phyloP scores from a whole-genome alignment of 2,329 filamentous ascomycete genomes.

The Fonsecaea erecta region DNA sequence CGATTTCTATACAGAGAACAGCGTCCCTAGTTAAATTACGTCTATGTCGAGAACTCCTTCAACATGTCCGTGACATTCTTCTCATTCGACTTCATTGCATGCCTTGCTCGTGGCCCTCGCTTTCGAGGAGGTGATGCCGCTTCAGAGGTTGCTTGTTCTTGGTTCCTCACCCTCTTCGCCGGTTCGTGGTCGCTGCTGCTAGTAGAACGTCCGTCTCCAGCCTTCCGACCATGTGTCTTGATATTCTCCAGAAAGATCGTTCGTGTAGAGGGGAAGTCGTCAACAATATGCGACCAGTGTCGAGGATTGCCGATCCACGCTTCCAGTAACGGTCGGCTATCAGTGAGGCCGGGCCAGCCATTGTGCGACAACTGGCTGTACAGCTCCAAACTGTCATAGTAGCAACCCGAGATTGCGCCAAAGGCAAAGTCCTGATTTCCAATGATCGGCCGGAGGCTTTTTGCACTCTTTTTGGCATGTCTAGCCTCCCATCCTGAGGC shows the following conservation, averaged over 20 bases:
- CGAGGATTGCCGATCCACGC: slow-evolving; percentile 34
- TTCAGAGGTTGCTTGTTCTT: slow-evolving; percentile 17
- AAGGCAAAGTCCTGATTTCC: slow-evolving; percentile 36
- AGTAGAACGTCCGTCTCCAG: neutral
- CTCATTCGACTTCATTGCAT: slow-evolving; percentile 14
- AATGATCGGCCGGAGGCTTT: slow-evolving; percentile 42
- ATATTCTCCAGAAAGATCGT: slow-evolving; percentile 38
- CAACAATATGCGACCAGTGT: slow-evolving; percentile 37
- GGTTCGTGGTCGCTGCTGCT: slow-evolving; percentile 17
- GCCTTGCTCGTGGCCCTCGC: slow-evolving; percentile 14
- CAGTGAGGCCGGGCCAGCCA: slow-evolving; percentile 18
- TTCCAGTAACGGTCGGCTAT: slow-evolving; percentile 33
- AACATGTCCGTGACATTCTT: slow-evolving; percentile 24
- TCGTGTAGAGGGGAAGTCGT: slow-evolving; percentile 38
- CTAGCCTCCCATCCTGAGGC: slow-evolving; percentile 41
- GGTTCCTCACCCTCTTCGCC: slow-evolving; percentile 26
- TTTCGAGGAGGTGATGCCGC: slow-evolving; percentile 28
- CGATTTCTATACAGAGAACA: neutral
- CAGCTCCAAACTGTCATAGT: slow-evolving; percentile 31
- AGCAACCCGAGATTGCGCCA: slow-evolving; percentile 34
- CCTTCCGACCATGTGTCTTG: slow-evolving; percentile 16
- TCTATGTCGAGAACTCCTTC: slow-evolving; percentile 20
- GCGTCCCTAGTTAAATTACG: neutral
- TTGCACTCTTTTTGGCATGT: slow-evolving; percentile 37
- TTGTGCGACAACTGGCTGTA: slow-evolving; percentile 19